Conservation (phyloP, 2,329 filamentous ascomycete species). For the Amesomyces nigricolor region DNA sequence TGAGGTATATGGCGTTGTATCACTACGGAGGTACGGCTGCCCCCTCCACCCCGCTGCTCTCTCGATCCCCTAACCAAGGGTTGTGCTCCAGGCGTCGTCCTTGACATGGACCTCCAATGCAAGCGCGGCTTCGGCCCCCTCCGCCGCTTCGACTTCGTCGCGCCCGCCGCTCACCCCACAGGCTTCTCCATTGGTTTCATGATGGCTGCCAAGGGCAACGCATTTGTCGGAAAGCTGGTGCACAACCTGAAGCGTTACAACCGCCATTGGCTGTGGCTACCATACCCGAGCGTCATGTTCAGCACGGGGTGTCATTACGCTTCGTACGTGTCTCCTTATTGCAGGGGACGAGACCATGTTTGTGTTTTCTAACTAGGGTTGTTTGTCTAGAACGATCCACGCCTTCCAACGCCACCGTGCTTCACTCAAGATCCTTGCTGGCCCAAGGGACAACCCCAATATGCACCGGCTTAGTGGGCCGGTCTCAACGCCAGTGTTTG, state of each 20-base stretch:
- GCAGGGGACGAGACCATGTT: no score
- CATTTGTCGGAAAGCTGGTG: slow-evolving; percentile 33
- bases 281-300: slow-evolving; percentile 40
- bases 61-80: background rate
- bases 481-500: slow-evolving; percentile 37
- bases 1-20: slow-evolving; percentile 30
- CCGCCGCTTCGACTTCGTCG: slow-evolving; percentile 37
- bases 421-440: slow-evolving; percentile 34
- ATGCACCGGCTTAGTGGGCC: slow-evolving; percentile 37
- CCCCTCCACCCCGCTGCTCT: no score
- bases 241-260: slow-evolving; percentile 33
- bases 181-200: slow-evolving; percentile 40
- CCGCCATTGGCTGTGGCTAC: slow-evolving; percentile 35
- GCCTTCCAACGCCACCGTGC: slow-evolving; percentile 31
- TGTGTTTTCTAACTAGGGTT: background rate
- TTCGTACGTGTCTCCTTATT: slow-evolving; percentile 28
- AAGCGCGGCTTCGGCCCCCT: slow-evolving; percentile 36
- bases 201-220: slow-evolving; percentile 34
- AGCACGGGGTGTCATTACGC: slow-evolving; percentile 40
- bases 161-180: slow-evolving; percentile 36
- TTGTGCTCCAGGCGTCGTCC: slow-evolving; percentile 17
- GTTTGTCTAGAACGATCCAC: slow-evolving; percentile 32
- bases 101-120: slow-evolving; percentile 37
- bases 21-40: slow-evolving; percentile 19
- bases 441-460: slow-evolving; percentile 25